Evolutionary conservation across 768 basidiomycete genomes (phyloP).

Genomic region (Calocera cornea): DNA sequence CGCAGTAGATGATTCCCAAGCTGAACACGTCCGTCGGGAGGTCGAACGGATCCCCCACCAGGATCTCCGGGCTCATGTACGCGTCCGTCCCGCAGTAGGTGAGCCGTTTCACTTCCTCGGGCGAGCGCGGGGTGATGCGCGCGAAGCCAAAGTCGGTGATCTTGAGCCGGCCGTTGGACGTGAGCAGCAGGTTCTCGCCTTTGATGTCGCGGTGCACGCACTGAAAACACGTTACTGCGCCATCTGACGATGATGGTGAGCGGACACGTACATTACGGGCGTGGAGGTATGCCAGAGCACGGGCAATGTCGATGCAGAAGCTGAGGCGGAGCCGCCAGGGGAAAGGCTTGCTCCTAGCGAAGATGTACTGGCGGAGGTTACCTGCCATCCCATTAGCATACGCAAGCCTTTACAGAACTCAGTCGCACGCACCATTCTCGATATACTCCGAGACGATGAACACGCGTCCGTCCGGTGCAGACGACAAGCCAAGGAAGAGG

Average conservation of each 20-base stretch:
- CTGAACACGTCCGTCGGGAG: conserved; percentile 92
- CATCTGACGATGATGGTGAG: conserved; percentile 37
- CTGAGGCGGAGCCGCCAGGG: conserved; percentile 90
- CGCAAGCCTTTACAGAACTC: neutral
- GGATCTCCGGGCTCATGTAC: conserved; percentile 95
- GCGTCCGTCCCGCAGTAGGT: conserved; percentile 85
- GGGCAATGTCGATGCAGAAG: conserved; percentile 87
- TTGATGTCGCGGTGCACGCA: conserved; percentile 65
- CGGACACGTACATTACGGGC: conserved; percentile 47
- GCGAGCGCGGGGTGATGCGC: conserved; percentile 81
- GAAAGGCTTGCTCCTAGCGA: conserved; percentile 67
- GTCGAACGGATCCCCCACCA: conserved; percentile 82
- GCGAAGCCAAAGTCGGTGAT: conserved; percentile 99
- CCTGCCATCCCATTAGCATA: conserved; percentile 20
- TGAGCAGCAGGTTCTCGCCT: conserved; percentile 94
- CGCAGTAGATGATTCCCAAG: conserved; percentile 82
- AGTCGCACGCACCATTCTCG: conserved; percentile 43
- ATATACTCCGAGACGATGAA: conserved; percentile 94
- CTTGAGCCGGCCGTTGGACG: conserved; percentile 85
- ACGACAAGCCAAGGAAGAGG: conserved; percentile 79
- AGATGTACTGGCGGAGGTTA: conserved; percentile 83
- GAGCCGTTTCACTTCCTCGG: conserved; percentile 72
- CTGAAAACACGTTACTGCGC: conserved; percentile 13
- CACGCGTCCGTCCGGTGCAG: conserved; percentile 73
- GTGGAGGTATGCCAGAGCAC: conserved; percentile 94